Conservation (phyloP, 1,139 yeast species). For the Lodderomyces elongisporus region DNA sequence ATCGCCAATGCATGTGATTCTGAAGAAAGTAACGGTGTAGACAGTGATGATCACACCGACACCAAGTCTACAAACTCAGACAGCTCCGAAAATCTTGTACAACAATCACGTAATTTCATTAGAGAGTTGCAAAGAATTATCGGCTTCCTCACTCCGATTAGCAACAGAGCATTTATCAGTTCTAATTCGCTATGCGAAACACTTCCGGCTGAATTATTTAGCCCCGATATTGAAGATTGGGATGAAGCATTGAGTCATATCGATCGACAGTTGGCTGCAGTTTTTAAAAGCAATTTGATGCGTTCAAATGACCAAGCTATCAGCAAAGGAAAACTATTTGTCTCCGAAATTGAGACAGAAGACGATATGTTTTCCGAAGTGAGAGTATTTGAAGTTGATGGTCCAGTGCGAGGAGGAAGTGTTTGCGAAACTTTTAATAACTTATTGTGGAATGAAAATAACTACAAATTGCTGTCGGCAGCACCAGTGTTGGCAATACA, state of each 20-base stretch:
- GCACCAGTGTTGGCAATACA: slow-evolving; percentile 33
- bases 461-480: slow-evolving; percentile 22
- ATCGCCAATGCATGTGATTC: slow-evolving; percentile 3
- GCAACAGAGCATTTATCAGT: slow-evolving; percentile 22
- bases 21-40: too few relatives aligned
- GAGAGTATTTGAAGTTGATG: slow-evolving; percentile 30
- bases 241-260: slow-evolving; percentile 31
- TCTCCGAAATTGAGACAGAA: slow-evolving; percentile 23
- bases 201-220: slow-evolving; percentile 22
- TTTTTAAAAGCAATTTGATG: slow-evolving; percentile 9
- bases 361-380: slow-evolving; percentile 22
- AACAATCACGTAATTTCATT: slow-evolving; percentile 9
- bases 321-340: slow-evolving; percentile 15
- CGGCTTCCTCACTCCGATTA: slow-evolving; percentile 17
- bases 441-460: slow-evolving; percentile 38
- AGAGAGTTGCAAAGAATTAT: slow-evolving; percentile 21
- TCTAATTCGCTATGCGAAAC: slow-evolving; percentile 17
- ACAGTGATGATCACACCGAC: background rate
- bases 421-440: slow-evolving; percentile 31
- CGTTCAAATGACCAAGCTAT: background rate
- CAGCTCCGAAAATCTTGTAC: background rate
- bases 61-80: background rate
- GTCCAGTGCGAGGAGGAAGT: slow-evolving; percentile 24
- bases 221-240: slow-evolving; percentile 21
- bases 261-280: slow-evolving; percentile 16